Conservation (phyloP, 495 filamentous ascomycete species). For the Astrothelium macrocarpum region DNA sequence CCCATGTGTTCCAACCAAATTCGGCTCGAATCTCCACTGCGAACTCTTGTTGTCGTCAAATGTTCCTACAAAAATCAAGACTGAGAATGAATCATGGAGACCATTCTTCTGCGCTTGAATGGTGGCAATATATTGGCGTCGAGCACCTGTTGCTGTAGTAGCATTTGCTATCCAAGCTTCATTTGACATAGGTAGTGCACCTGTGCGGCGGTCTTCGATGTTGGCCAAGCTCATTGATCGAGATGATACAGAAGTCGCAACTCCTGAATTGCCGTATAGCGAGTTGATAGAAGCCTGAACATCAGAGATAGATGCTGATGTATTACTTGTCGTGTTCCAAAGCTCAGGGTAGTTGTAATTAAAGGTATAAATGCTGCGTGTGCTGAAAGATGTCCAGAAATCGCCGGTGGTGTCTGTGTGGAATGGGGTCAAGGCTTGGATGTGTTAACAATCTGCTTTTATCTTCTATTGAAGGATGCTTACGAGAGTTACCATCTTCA, state of each 20-base stretch:
- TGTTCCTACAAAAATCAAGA: constrained; percentile 53
- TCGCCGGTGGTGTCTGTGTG: constrained; percentile 26
- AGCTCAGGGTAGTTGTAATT: constrained; percentile 57
- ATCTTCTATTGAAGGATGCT: constrained; percentile 8
- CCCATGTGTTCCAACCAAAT: constrained; percentile 45
- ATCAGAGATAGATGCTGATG: constrained; percentile 13
- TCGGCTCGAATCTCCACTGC: constrained; percentile 36
- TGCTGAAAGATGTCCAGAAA: constrained; percentile 33
- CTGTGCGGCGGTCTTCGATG: background rate
- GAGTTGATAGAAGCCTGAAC: constrained; percentile 42
- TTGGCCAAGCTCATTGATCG: background rate
- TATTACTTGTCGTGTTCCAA: constrained; percentile 22
- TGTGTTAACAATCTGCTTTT: constrained; percentile 7
- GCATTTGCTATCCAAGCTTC: background rate
- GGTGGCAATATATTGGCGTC: constrained; percentile 53
- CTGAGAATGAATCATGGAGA: constrained; percentile 44
- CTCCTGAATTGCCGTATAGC: constrained; percentile 38
- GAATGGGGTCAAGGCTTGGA: constrained; percentile 36
- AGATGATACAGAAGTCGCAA: constrained; percentile 16
- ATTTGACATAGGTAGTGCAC: background rate
- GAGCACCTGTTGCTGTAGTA: constrained; percentile 15
- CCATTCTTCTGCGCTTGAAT: constrained; percentile 47
- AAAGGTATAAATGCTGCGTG: constrained; percentile 31
- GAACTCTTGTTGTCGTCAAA: constrained; percentile 29
- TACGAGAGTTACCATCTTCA: constrained; percentile 28